These are phyloP conservation scores for Lobulomyces angularis DNA, from an alignment of 192 early-diverging fungal genomes.

Conservation along the genomic window DNA sequence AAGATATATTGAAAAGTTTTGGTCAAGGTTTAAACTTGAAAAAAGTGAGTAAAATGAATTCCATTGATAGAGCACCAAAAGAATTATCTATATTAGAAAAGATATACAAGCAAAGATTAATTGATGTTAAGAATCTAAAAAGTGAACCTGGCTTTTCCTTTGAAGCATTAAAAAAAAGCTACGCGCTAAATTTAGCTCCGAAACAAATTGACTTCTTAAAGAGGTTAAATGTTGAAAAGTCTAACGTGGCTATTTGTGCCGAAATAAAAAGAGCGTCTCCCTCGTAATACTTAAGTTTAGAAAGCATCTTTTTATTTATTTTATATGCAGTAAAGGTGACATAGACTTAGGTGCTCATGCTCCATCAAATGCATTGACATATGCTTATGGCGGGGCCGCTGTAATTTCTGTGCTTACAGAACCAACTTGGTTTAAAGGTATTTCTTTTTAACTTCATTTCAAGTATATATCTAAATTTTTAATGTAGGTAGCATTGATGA, in stretches of 20 bases:
- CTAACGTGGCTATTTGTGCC: conserved; percentile 69
- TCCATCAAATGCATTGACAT: conserved; percentile 69
- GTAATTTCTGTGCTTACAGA: conserved; percentile 97
- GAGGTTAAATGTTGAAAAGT: conserved; percentile 41
- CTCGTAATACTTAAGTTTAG: too few relatives aligned
- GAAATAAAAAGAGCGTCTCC: conserved; percentile 98
- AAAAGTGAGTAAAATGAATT: conserved; percentile 35
- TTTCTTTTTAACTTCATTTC: too few relatives aligned
- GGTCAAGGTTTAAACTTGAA: conserved; percentile 10
- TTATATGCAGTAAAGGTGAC: conserved; percentile 86
- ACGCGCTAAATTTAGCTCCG: conserved; percentile 63
- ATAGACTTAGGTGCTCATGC: conserved; percentile 77
- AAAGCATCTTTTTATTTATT: too few relatives aligned
- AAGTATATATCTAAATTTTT: too few relatives aligned
- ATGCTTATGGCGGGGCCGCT: conserved; percentile 79
- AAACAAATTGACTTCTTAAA: conserved; percentile 63
- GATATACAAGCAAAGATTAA: conserved; percentile 68
- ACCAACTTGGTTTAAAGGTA: conserved; percentile 99
- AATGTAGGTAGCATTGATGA: conserved; percentile 77
- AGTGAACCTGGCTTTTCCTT: conserved; percentile 58
- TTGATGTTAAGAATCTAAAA: conserved; percentile 63
- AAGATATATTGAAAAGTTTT: not conserved
- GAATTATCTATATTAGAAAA: conserved; percentile 55
- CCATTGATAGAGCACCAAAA: conserved; percentile 27
- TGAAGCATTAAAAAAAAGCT: conserved; percentile 51